These are phyloP conservation scores for Aspergillus alliaceus DNA, from an alignment of 2,329 filamentous ascomycete genomes.

Conservation along the genomic window DNA sequence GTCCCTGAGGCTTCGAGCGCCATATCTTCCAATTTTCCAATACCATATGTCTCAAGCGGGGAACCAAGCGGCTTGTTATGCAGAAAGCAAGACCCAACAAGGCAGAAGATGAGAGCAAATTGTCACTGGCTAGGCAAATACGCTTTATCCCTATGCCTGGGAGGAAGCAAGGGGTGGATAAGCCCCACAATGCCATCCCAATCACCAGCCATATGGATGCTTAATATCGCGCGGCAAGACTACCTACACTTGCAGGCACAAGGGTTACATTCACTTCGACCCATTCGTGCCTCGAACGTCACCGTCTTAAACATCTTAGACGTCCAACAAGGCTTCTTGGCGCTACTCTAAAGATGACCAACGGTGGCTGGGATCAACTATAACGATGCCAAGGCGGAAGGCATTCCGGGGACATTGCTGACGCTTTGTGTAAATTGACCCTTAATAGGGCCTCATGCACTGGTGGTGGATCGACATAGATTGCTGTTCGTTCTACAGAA, in stretches of 20 bases:
- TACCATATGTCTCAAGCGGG: neutral
- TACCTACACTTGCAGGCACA: no score
- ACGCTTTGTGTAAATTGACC: neutral
- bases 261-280: no score
- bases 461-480: no score
- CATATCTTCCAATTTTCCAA: neutral
- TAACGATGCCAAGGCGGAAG: neutral
- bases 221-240: no score
- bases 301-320: neutral
- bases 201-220: neutral
- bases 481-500: no score
- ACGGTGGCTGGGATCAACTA: neutral
- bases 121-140: no score
- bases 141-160: no score
- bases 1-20: neutral
- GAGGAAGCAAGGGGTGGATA: neutral
- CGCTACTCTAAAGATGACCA: neutral
- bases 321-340: neutral
- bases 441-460: neutral
- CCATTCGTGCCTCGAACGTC: neutral
- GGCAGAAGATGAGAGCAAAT: no score
- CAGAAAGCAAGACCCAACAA: neutral
- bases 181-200: neutral
- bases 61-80: neutral
- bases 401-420: neutral